Percentiles rank a stretch among this genome's conserved stretches.
phyloP scores from a whole-genome alignment of 1,284 basidiomycete species.

The Cutaneotrichosporon mucoides region DNA sequence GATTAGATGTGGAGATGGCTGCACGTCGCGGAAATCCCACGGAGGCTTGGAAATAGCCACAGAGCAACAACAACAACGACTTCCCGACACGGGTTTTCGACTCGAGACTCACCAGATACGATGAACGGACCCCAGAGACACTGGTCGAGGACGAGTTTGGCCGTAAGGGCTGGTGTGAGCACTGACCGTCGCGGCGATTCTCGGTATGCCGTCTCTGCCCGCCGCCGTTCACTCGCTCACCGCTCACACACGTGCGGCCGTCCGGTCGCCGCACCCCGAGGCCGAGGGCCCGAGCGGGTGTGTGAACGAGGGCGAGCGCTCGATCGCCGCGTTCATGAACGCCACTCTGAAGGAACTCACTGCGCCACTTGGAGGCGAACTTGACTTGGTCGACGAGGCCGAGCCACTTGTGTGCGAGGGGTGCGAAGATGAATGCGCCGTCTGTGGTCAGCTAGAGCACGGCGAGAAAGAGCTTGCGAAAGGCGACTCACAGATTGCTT shows the following conservation, averaged over 20 bases:
- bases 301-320: too few relatives aligned
- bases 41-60: too few relatives aligned
- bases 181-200: background rate
- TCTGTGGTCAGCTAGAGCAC: constrained; percentile 6
- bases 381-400: constrained; percentile 9
- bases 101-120: constrained; percentile 11
- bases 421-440: constrained; percentile 18
- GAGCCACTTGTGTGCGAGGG: constrained; percentile 20
- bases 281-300: too few relatives aligned
- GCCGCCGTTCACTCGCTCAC: too few relatives aligned
- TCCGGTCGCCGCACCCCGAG: too few relatives aligned
- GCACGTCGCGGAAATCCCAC: too few relatives aligned
- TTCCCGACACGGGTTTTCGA: background rate
- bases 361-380: constrained; percentile 11
- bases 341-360: constrained; percentile 6
- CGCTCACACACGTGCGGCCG: too few relatives aligned
- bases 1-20: too few relatives aligned
- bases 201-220: too few relatives aligned
- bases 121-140: constrained; percentile 21
- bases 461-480: background rate
- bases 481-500: constrained; percentile 11
- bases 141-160: constrained; percentile 16
- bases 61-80: too few relatives aligned
- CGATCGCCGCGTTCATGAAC: too few relatives aligned
- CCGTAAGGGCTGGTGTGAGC: constrained; percentile 13